These are phyloP conservation scores for Cyclotella cryptica DNA, from an alignment of 108 stramenopile genomes.

Conservation along the genomic window DNA sequence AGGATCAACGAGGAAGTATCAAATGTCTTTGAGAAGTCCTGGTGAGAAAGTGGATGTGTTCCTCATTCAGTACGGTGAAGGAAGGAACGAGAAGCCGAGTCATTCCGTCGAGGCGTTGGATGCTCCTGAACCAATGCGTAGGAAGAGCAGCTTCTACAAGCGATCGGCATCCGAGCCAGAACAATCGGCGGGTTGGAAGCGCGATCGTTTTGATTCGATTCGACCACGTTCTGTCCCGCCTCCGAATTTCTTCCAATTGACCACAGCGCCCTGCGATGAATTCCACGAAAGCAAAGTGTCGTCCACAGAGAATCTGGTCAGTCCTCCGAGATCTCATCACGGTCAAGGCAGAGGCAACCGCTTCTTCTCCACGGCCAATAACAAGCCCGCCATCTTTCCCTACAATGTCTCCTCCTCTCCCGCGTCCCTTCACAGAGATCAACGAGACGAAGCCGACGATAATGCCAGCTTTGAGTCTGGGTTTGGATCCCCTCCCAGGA, in stretches of 20 bases:
- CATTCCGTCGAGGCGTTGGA: background rate
- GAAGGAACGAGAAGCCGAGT: background rate
- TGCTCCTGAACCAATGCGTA: background rate
- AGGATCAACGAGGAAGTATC: constrained; percentile 75
- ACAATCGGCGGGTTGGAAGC: constrained; percentile 1
- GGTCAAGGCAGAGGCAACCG: background rate
- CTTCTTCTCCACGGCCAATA: background rate
- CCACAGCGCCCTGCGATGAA: background rate
- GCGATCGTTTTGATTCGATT: background rate
- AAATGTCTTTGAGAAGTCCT: constrained; percentile 87
- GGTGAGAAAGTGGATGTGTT: constrained; percentile 67
- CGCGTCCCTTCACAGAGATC: constrained; percentile 4
- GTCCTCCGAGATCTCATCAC: background rate
- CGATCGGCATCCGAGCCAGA: background rate
- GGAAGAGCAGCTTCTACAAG: background rate
- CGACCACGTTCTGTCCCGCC: background rate
- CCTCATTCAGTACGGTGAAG: constrained; percentile 55
- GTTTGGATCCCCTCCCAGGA: constrained; percentile 44
- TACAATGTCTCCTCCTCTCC: background rate
- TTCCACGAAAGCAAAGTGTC: background rate
- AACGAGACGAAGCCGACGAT: constrained; percentile 37
- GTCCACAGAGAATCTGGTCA: background rate
- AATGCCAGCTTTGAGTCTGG: constrained; percentile 21
- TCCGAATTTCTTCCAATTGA: background rate
- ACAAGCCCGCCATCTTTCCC: background rate